Evolutionary conservation across 495 filamentous ascomycete species (phyloP).

Genomic region (Lepidopterella palustris): DNA sequence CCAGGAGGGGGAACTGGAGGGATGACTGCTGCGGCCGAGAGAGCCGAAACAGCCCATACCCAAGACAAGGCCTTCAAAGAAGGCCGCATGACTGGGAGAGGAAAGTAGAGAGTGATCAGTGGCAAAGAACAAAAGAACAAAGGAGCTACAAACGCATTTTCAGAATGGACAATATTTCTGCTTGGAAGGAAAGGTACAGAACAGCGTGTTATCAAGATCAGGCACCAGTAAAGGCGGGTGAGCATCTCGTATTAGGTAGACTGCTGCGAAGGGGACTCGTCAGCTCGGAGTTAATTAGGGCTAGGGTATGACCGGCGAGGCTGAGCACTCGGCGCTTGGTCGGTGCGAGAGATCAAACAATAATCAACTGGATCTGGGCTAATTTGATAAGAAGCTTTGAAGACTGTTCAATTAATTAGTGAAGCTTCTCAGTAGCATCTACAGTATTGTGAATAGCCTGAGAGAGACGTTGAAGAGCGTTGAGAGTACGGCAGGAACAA

Average conservation of each 20-base stretch:
- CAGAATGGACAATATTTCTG: neutral
- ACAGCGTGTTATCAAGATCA: slow-evolving; percentile 3
- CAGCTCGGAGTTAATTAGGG: no score
- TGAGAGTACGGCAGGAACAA: no score
- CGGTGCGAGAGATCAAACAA: no score
- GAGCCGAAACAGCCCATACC: slow-evolving; percentile 15
- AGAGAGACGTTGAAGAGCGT: no score
- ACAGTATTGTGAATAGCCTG: no score
- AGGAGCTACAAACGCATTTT: neutral
- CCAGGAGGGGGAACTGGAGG: neutral
- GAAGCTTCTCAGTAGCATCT: no score
- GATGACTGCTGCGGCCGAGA: slow-evolving; percentile 16
- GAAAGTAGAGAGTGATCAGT: slow-evolving; percentile 7
- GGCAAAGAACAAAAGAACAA: slow-evolving; percentile 8
- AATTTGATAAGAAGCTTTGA: no score
- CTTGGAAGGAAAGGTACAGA: neutral
- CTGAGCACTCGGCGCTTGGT: no score
- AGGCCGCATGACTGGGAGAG: slow-evolving; percentile 1
- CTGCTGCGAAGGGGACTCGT: neutral
- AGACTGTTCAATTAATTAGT: no score
- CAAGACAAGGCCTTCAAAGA: slow-evolving; percentile 12
- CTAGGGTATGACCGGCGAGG: neutral
- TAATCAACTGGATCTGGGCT: no score
- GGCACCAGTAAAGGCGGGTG: slow-evolving; percentile 1
- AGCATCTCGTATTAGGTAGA: neutral